Evolutionary conservation across 257 asterid species (phyloP), one percentile per base, ranked within the genome.

Genomic region (Salvia hispanica): DNA sequence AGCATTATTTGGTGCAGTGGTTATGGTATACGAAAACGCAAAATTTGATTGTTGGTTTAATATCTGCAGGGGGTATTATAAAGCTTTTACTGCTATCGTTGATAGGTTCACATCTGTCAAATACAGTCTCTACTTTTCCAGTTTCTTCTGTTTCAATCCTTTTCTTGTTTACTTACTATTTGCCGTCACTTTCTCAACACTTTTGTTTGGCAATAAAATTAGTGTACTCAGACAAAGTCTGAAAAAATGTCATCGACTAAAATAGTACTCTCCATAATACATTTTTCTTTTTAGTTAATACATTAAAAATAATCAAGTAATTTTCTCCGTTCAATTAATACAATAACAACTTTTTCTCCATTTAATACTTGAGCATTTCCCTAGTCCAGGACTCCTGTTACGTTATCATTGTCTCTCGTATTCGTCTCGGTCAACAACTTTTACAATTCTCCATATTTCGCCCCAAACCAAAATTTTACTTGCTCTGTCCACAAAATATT

Each of bases 61-160:
- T 42, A 80, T 81, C 73, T 61, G 72, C 12, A 18, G 31, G 43
- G 81, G 85, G 64, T 79, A 70, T 74, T 76, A 81, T 61, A 65
- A 53, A 37, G 54, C 59, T 50, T 78, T 58, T 71, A 68, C 56
- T 76, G 62, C 73, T 69, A 67, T 65, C 76, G 40, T 58, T 44
- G 71, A 43, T 44, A 54, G 69, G 74, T 72, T 76, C 63, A 71
- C 76, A 61, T 76, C 74, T 58, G 42, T 34, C 58, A 67, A 28
- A 47, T 55, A 7, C 18, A 62, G 61, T 71, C 53, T 48, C 12
- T 53, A 56, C 2, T 59, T 51, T 62, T 51, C 40, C 11, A 18
- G 12, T 16, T 12, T 48, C 9, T 10, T 14, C 54, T 33, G n/a
- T 36, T 36, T 72, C 25, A 2, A 13, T 7, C 46, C 33, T 62